Evolutionary conservation across 345 rosid species (phyloP).

Genomic region (Moricandia moricandioides): DNA sequence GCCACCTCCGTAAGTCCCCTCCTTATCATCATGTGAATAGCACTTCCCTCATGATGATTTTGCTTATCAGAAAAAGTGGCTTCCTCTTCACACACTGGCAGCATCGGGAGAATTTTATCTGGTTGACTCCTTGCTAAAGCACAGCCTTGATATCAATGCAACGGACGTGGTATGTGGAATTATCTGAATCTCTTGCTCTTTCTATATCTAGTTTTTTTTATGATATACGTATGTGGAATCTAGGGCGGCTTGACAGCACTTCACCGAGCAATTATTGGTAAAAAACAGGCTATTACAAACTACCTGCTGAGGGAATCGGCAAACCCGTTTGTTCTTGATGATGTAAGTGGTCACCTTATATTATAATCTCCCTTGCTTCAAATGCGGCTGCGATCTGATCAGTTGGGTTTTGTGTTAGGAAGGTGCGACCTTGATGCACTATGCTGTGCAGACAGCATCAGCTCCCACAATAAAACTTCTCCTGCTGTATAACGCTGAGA

Average conservation of each 20-base stretch:
- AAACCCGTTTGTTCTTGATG: slow-evolving; percentile 71
- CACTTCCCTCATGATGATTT: background rate
- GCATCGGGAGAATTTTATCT: slow-evolving; percentile 89
- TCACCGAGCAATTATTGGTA: slow-evolving; percentile 76
- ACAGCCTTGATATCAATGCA: slow-evolving; percentile 73
- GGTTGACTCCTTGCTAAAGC: slow-evolving; percentile 69
- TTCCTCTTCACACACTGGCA: slow-evolving; percentile 82
- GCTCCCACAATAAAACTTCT: slow-evolving; percentile 74
- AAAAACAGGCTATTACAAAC: slow-evolving; percentile 78
- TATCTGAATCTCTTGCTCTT: slow-evolving; percentile 3
- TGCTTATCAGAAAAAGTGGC: slow-evolving; percentile 63
- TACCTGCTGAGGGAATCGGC: slow-evolving; percentile 92
- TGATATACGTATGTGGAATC: background rate
- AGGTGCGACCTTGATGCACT: slow-evolving; percentile 87
- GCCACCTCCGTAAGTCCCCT: slow-evolving; percentile 73
- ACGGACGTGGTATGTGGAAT: slow-evolving; percentile 54
- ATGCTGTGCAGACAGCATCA: slow-evolving; percentile 87
- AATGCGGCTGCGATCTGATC: slow-evolving; percentile 15
- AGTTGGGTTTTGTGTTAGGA: slow-evolving; percentile 48
- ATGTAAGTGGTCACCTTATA: slow-evolving; percentile 42
- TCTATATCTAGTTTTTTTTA: background rate
- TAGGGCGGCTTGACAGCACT: slow-evolving; percentile 86
- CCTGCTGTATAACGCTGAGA: slow-evolving; percentile 69
- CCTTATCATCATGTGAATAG: background rate
- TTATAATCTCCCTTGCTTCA: slow-evolving; percentile 10